Evolutionary conservation across 2,329 filamentous ascomycete species (phyloP).

Genomic region (Beauveria sp.): DNA sequence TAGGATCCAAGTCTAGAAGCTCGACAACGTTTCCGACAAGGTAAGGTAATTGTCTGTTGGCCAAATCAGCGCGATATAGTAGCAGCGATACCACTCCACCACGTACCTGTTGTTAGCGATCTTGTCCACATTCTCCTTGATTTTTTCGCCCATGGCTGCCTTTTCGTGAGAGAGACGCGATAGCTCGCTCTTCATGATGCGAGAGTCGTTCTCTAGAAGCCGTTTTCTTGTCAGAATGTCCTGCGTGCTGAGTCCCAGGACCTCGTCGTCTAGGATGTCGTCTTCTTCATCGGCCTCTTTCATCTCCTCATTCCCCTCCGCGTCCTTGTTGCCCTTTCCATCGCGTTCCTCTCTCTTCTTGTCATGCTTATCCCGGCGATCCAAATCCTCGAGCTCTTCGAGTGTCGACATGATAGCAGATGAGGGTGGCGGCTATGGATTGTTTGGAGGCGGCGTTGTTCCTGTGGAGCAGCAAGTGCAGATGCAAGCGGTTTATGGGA

Average conservation of each 20-base stretch:
- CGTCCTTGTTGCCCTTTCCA: constrained; percentile 35
- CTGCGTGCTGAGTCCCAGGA: constrained; percentile 84
- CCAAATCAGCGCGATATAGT: constrained; percentile 1
- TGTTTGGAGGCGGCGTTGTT: not conserved
- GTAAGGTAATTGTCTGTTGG: constrained; percentile 85
- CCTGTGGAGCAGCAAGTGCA: not conserved
- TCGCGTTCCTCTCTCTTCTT: constrained; percentile 36
- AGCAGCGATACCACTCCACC: not conserved
- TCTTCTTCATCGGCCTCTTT: constrained; percentile 63
- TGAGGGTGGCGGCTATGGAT: not conserved
- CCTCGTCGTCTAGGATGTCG: constrained; percentile 84
- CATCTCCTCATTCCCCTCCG: constrained; percentile 80
- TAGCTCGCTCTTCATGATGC: constrained; percentile 97
- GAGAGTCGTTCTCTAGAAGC: constrained; percentile 81
- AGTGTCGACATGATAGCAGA: constrained; percentile 68
- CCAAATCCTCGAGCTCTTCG: constrained; percentile 85
- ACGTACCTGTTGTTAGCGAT: constrained; percentile 94
- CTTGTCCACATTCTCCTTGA: constrained; percentile 98
- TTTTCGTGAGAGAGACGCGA: constrained; percentile 94
- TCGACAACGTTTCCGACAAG: constrained; percentile 98
- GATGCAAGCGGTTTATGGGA: not conserved
- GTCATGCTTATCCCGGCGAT: constrained; percentile 71
- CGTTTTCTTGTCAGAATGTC: constrained; percentile 89
- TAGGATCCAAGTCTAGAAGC: constrained; percentile 91
- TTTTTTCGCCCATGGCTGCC: constrained; percentile 93